Evolutionary conservation across 768 basidiomycete species (phyloP).

Genomic region (Roridomyces roridus): DNA sequence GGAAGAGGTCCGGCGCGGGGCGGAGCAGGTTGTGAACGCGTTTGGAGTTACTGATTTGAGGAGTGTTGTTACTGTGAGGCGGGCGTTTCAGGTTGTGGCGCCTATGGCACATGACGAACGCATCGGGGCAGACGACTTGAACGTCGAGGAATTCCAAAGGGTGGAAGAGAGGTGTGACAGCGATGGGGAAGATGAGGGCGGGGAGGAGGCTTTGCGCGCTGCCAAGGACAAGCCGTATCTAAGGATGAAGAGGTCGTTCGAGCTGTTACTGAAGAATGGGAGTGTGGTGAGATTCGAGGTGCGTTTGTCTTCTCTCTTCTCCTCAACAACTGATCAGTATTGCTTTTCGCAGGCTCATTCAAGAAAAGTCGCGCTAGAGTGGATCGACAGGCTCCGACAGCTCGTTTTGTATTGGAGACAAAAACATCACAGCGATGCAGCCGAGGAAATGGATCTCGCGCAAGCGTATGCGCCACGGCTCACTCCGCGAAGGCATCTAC

Average conservation of each 20-base stretch:
- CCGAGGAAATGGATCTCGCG: conserved; percentile 81
- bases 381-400: conserved; percentile 79
- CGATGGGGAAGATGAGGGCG: conserved; percentile 73
- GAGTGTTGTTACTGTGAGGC: conserved; percentile 65
- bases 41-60: conserved; percentile 78
- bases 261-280: conserved; percentile 74
- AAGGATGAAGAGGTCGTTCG: conserved; percentile 75
- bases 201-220: conserved; percentile 56
- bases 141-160: too few species aligned
- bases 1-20: conserved; percentile 66
- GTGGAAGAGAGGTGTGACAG: too few species aligned
- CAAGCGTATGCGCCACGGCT: conserved; percentile 63
- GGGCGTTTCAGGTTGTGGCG: conserved; percentile 60
- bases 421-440: conserved; percentile 76
- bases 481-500: conserved; percentile 59
- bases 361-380: conserved; percentile 73
- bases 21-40: conserved; percentile 65
- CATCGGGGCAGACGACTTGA: too few species aligned
- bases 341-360: conserved; percentile 60
- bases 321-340: background rate
- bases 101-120: conserved; percentile 42
- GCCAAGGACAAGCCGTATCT: conserved; percentile 49
- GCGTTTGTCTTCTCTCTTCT: conserved; percentile 26
- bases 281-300: conserved; percentile 83
- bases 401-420: conserved; percentile 82